These are phyloP conservation scores for Collybiopsis confluens DNA, from an alignment of 768 basidiomycete genomes.

Conservation along the genomic window DNA sequence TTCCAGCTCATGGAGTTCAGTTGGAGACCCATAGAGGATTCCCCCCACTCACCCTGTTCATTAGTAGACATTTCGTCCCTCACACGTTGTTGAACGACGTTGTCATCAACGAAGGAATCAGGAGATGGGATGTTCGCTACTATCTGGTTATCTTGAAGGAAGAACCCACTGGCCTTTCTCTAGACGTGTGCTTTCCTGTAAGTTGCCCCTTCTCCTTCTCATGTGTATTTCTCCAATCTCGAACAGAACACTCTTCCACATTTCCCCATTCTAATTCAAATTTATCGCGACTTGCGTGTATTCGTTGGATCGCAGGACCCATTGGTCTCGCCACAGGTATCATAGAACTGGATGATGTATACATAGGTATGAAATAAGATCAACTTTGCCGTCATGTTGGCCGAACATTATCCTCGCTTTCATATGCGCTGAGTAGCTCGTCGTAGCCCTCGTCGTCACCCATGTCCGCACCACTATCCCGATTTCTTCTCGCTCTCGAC, in stretches of 20 bases:
- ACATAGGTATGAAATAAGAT: background rate
- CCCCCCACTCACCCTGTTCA: conserved; percentile 30
- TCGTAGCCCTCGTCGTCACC: conserved; percentile 73
- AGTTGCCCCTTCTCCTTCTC: conserved; percentile 12
- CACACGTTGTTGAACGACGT: conserved; percentile 50
- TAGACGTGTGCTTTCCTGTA: conserved; percentile 64
- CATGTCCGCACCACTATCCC: conserved; percentile 68
- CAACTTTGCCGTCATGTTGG: background rate
- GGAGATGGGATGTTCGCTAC: conserved; percentile 67
- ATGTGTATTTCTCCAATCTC: conserved; percentile 4
- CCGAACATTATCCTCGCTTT: conserved; percentile 57
- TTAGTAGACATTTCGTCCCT: conserved; percentile 57
- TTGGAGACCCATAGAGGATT: conserved; percentile 67
- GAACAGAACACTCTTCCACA: conserved; percentile 60
- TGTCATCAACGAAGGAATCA: conserved; percentile 71
- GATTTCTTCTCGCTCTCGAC: conserved; percentile 31
- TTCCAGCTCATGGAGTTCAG: conserved; percentile 70
- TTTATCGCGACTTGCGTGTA: conserved; percentile 38
- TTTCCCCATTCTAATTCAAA: conserved; percentile 52
- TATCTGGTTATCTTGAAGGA: conserved; percentile 52
- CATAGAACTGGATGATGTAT: background rate
- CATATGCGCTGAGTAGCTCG: conserved; percentile 75
- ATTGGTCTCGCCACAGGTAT: background rate
- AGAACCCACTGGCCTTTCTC: conserved; percentile 21
- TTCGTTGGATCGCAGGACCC: background rate